Evolutionary conservation across 208 protist genomes (phyloP).

Genomic region (Leishmania gerbilli): DNA sequence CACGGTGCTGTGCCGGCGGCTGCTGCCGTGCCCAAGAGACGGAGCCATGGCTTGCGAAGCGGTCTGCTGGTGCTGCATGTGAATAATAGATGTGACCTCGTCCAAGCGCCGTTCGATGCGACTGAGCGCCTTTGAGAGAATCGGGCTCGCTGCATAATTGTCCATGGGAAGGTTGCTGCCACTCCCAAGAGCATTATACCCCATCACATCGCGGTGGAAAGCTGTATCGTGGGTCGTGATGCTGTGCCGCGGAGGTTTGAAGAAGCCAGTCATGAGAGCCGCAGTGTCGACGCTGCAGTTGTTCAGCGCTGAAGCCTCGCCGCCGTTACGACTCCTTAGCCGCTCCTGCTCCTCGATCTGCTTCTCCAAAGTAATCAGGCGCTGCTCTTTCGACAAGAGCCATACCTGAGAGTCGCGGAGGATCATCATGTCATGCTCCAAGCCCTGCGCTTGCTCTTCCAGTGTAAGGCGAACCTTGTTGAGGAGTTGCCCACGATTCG

Average conservation of each 20-base stretch:
- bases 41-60: neutral
- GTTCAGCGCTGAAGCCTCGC: conserved; percentile 29
- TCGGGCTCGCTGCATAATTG: conserved; percentile 34
- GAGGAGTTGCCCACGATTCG: conserved; percentile 65
- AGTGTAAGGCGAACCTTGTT: conserved; percentile 62
- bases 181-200: conserved; percentile 5
- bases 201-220: conserved; percentile 15
- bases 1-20: conserved; percentile 24
- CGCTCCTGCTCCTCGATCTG: conserved; percentile 69
- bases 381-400: conserved; percentile 79
- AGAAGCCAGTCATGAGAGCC: conserved; percentile 60
- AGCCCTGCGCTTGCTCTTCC: conserved; percentile 58
- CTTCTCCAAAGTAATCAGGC: conserved; percentile 59
- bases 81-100: conserved; percentile 72
- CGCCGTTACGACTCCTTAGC: conserved; percentile 17
- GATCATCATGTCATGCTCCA: conserved; percentile 72
- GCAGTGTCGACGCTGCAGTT: conserved; percentile 53
- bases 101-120: conserved; percentile 74
- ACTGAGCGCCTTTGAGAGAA: conserved; percentile 54
- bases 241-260: conserved; percentile 45
- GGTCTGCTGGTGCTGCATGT: conserved; percentile 33
- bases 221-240: neutral
- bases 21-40: conserved; percentile 11
- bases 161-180: conserved; percentile 17
- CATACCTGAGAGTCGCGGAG: conserved; percentile 74